Evolutionary conservation across 352 stramenopile species (phyloP).

Genomic region (Peronospora farinosa): DNA sequence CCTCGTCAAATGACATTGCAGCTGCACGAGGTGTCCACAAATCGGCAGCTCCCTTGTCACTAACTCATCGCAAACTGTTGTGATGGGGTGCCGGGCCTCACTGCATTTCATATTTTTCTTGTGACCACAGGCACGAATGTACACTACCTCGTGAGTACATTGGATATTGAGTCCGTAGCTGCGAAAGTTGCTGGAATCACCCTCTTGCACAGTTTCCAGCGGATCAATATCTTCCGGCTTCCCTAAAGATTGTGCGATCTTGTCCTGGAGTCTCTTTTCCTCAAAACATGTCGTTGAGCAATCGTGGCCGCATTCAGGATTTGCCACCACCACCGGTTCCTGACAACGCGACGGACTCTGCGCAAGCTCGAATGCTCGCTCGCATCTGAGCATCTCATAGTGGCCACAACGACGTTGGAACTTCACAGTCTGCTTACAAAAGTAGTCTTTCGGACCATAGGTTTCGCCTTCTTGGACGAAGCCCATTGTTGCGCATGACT

Average conservation of each 20-base stretch:
- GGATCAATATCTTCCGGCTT: slow-evolving; percentile 18
- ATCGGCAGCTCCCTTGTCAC: slow-evolving; percentile 27
- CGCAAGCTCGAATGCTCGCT: slow-evolving; percentile 65
- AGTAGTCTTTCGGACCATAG: slow-evolving; percentile 69
- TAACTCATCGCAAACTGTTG: slow-evolving; percentile 27
- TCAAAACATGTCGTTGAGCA: slow-evolving; percentile 51
- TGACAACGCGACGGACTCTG: slow-evolving; percentile 37
- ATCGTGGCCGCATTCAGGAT: slow-evolving; percentile 69
- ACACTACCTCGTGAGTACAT: slow-evolving; percentile 32
- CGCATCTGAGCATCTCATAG: slow-evolving; percentile 43
- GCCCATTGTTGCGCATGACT: slow-evolving; percentile 25
- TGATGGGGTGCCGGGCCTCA: slow-evolving; percentile 34
- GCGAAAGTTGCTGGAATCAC: slow-evolving; percentile 27
- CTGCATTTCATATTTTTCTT: slow-evolving; percentile 41
- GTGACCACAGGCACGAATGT: slow-evolving; percentile 41
- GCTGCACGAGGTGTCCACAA: slow-evolving; percentile 41
- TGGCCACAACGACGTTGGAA: slow-evolving; percentile 69
- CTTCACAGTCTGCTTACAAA: slow-evolving; percentile 47
- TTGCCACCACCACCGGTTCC: slow-evolving; percentile 38
- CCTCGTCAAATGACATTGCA: slow-evolving; percentile 34
- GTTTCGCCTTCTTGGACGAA: slow-evolving; percentile 48
- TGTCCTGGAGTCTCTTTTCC: slow-evolving; percentile 7
- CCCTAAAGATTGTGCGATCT: slow-evolving; percentile 5
- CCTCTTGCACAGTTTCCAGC: slow-evolving; percentile 32
- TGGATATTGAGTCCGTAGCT: slow-evolving; percentile 41